Evolutionary conservation across 1,139 yeast genomes (phyloP).

Genomic region (Candida tropicalis): DNA sequence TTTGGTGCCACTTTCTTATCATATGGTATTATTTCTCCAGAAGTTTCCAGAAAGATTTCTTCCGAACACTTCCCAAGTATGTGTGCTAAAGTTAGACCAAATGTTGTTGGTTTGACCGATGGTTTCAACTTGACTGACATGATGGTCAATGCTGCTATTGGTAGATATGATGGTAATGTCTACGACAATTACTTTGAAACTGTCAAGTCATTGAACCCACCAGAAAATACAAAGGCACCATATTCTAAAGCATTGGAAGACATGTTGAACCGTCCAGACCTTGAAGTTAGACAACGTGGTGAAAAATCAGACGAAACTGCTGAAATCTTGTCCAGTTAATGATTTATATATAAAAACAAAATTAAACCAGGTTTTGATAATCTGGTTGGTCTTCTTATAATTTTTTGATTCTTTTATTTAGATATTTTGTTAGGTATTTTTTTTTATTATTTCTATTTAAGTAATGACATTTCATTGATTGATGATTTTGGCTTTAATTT

Average conservation of each 20-base stretch:
- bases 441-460: background rate
- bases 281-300: conserved; percentile 49
- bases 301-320: conserved; percentile 46
- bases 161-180: conserved; percentile 80
- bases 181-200: conserved; percentile 70
- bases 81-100: conserved; percentile 57
- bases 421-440: background rate
- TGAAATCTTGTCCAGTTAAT: conserved; percentile 27
- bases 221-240: conserved; percentile 59
- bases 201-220: conserved; percentile 54
- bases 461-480: background rate
- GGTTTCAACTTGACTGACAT: conserved; percentile 83
- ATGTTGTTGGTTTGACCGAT: conserved; percentile 80
- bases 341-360: background rate
- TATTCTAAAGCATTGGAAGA: conserved; percentile 52
- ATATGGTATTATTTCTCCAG: conserved; percentile 48
- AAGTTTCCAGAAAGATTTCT: conserved; percentile 40
- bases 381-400: background rate
- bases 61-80: conserved; percentile 46
- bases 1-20: conserved; percentile 78
- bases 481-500: too few species aligned
- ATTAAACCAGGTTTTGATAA: conserved; percentile 1
- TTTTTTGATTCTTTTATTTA: background rate
- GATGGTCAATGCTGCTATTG: conserved; percentile 82
- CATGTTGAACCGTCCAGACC: conserved; percentile 53